Conservation (phyloP, 2,329 filamentous ascomycete species). For the Xylaria multiplex region DNA sequence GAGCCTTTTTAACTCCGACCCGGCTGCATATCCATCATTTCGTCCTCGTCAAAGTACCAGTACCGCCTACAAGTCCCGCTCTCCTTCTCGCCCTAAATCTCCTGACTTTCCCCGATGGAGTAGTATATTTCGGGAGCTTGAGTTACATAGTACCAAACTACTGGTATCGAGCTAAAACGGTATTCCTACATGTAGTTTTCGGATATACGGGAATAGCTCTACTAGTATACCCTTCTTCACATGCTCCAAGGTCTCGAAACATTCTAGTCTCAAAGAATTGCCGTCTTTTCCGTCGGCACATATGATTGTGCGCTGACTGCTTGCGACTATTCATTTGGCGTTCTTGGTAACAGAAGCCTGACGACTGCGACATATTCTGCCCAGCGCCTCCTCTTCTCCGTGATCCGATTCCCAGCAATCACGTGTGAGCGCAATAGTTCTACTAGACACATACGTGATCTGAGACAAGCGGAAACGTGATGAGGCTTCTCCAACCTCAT, state of each 20-base stretch:
- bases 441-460: neutral
- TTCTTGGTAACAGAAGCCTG: neutral
- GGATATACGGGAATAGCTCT: slow-evolving; percentile 1
- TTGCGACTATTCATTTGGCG: neutral
- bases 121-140: slow-evolving; percentile 19
- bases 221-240: too few relatives aligned
- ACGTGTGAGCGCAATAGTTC: neutral
- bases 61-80: slow-evolving; percentile 11
- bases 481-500: neutral
- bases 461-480: neutral
- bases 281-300: neutral
- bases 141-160: slow-evolving; percentile 4
- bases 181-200: neutral
- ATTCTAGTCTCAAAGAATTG: neutral
- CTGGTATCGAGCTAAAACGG: neutral
- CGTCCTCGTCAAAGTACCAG: slow-evolving; percentile 25
- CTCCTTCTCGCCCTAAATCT: slow-evolving; percentile 7
- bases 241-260: neutral
- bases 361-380: neutral
- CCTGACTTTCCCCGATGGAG: slow-evolving; percentile 29
- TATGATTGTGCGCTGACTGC: neutral
- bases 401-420: neutral
- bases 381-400: neutral
- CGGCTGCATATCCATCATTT: neutral
- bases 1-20: neutral